A percentile compares a stretch with the other conserved stretches of the same genome.
These are phyloP conservation scores for Colletotrichum scovillei DNA, from an alignment of 2,329 filamentous ascomycete genomes.

Conservation along the genomic window DNA sequence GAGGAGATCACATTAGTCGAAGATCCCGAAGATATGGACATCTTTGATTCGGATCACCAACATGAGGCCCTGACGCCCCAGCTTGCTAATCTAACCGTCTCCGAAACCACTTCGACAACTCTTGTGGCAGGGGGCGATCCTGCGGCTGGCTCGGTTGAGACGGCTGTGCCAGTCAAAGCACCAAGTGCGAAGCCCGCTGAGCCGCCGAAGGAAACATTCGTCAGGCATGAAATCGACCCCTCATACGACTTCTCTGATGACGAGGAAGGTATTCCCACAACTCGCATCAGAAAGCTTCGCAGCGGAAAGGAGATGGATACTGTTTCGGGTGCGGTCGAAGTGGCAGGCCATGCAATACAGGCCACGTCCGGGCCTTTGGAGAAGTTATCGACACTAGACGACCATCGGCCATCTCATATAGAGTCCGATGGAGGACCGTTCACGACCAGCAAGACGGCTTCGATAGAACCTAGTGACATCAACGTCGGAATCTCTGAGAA, in stretches of 20 bases:
- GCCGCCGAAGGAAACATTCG: slow-evolving; percentile 9
- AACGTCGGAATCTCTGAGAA: not conserved
- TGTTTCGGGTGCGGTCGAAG: not conserved
- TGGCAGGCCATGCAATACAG: too few species aligned
- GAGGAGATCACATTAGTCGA: slow-evolving; percentile 6
- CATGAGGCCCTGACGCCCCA: not conserved
- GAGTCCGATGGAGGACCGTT: not conserved
- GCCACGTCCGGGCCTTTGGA: not conserved
- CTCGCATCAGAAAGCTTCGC: not conserved
- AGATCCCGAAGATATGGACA: slow-evolving; percentile 22
- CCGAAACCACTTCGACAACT: not conserved
- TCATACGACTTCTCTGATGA: slow-evolving; percentile 40
- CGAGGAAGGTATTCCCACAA: slow-evolving; percentile 36
- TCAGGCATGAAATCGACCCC: slow-evolving; percentile 33
- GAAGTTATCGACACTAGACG: too few species aligned
- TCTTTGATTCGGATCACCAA: not conserved
- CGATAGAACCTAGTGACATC: not conserved
- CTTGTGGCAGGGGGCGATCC: not conserved
- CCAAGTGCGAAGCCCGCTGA: not conserved
- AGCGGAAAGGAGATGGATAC: not conserved
- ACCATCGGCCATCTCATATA: not conserved
- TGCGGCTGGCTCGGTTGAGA: not conserved
- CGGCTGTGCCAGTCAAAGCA: not conserved
- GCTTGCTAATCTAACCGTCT: not conserved
- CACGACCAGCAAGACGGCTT: not conserved